Conservation (phyloP, 2,329 filamentous ascomycete genomes). For the Trichoderma sp. region DNA sequence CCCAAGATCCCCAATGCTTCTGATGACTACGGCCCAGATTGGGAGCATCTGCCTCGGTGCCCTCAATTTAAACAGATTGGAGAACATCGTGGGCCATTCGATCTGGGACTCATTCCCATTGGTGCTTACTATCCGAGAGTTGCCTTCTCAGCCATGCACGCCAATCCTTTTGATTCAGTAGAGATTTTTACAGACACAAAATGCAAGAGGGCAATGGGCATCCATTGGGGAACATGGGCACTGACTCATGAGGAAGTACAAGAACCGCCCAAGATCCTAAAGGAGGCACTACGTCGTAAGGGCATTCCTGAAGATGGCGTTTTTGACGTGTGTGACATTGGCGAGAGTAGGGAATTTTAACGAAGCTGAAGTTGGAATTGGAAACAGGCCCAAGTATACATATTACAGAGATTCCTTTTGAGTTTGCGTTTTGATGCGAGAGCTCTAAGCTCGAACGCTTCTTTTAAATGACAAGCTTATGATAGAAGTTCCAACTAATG, state of each 20-base stretch:
- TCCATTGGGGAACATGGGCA: slow-evolving; percentile 93
- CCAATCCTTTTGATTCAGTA: slow-evolving; percentile 83
- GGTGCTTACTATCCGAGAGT: slow-evolving; percentile 78
- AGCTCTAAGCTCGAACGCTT: not conserved
- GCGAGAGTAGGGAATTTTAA: slow-evolving; percentile 78
- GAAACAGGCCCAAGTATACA: not conserved
- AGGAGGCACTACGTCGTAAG: slow-evolving; percentile 69
- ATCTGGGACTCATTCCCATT: slow-evolving; percentile 90
- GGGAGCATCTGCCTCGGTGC: slow-evolving; percentile 69
- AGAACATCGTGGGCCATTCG: slow-evolving; percentile 77
- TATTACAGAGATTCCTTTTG: not conserved
- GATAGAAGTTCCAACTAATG: not conserved
- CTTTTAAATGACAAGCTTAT: not conserved
- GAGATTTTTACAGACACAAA: slow-evolving; percentile 86
- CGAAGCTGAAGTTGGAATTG: not conserved
- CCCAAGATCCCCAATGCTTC: slow-evolving; percentile 60
- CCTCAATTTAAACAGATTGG: slow-evolving; percentile 89
- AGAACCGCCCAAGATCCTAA: slow-evolving; percentile 76
- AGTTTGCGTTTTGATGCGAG: not conserved
- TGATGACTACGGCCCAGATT: slow-evolving; percentile 74
- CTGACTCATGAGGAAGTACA: slow-evolving; percentile 82
- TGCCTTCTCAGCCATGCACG: slow-evolving; percentile 81
- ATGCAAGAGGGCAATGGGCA: slow-evolving; percentile 78
- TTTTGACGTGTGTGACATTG: slow-evolving; percentile 84
- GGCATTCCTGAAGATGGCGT: slow-evolving; percentile 70